Evolutionary conservation across 2,329 filamentous ascomycete species (phyloP).

Genomic region (Phialocephala sp.): DNA sequence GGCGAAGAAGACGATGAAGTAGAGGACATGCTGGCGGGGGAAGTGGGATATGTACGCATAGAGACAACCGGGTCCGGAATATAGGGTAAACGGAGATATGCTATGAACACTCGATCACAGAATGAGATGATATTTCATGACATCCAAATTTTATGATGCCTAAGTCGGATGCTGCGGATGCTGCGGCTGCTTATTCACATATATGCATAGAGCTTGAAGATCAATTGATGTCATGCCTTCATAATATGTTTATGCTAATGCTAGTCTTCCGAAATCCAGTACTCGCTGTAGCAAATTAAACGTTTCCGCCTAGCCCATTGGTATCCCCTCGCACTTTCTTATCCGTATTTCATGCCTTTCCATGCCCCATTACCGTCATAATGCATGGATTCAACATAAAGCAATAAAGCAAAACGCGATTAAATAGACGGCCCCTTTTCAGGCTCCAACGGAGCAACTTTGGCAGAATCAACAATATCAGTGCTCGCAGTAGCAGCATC

Average conservation of each 20-base stretch:
- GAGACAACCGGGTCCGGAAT: not conserved
- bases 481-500: constrained; percentile 31
- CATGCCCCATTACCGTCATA: constrained; percentile 17
- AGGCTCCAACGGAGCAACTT: constrained; percentile 39
- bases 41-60: not conserved
- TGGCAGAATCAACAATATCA: constrained; percentile 36
- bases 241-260: constrained; percentile 2
- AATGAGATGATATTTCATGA: constrained; percentile 6
- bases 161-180: not conserved
- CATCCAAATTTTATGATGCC: not conserved
- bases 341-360: not conserved
- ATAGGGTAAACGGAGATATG: not conserved
- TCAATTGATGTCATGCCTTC: constrained; percentile 14
- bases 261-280: not conserved
- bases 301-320: not conserved
- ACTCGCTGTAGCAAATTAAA: constrained; percentile 10
- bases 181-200: not conserved
- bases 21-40: not conserved
- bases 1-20: constrained; percentile 36
- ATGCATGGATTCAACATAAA: constrained; percentile 16
- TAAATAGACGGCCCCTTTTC: constrained; percentile 37
- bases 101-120: not conserved
- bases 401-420: constrained; percentile 23
- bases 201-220: not conserved
- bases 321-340: not conserved